Conservation (phyloP, 1,284 basidiomycete genomes). For the Cutaneotrichosporon curvatum region DNA sequence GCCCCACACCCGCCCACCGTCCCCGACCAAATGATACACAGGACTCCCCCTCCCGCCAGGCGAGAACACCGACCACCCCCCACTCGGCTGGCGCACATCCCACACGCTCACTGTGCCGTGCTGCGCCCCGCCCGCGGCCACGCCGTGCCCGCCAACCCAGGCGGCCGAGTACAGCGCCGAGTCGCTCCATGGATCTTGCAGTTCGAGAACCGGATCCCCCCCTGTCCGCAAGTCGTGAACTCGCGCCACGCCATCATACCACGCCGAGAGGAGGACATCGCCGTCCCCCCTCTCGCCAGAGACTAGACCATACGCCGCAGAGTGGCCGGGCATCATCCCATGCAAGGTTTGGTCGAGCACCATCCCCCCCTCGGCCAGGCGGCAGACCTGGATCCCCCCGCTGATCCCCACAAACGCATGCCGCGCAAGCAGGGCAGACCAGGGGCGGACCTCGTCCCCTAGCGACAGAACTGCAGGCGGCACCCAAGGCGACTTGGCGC, state of each 20-base stretch:
- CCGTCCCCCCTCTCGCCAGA: background rate
- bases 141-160: constrained; percentile 30
- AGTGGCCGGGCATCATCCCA: background rate
- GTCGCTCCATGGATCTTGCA: constrained; percentile 40
- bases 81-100: constrained; percentile 26
- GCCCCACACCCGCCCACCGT: constrained; percentile 44
- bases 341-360: background rate
- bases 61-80: constrained; percentile 40
- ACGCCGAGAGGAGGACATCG: constrained; percentile 31
- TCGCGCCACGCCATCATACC: constrained; percentile 43
- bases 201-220: constrained; percentile 17
- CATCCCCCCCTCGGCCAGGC: background rate
- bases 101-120: constrained; percentile 42
- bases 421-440: constrained; percentile 27
- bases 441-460: constrained; percentile 20
- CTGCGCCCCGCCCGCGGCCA: constrained; percentile 37
- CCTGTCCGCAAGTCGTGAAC: constrained; percentile 39
- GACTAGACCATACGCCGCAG: constrained; percentile 12
- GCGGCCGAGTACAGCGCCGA: constrained; percentile 38
- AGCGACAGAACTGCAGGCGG: constrained; percentile 22
- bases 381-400: constrained; percentile 6
- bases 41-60: constrained; percentile 42
- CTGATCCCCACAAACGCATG: constrained; percentile 8
- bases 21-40: constrained; percentile 39
- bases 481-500: constrained; percentile 32